phyloP scores from a whole-genome alignment of 495 filamentous ascomycete species.

The Aeminium ludgeri region DNA sequence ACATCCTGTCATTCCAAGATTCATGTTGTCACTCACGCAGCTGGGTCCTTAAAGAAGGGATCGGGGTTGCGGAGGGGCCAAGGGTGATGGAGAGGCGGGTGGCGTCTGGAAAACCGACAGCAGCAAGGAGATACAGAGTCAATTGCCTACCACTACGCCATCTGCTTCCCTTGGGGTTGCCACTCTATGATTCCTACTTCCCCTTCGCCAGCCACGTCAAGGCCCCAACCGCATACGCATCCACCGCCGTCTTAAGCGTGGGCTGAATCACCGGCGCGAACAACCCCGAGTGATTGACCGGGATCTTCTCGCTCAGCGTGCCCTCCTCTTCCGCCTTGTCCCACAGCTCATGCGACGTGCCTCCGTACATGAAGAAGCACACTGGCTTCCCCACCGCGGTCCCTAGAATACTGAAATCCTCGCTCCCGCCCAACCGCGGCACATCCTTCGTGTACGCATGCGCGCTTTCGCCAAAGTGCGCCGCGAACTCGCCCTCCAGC shows the following conservation, averaged over 20 bases:
- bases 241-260: conserved; percentile 37
- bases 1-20: too few species aligned
- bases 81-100: too few species aligned
- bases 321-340: conserved; percentile 33
- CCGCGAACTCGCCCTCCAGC: conserved; percentile 28
- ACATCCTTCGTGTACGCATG: conserved; percentile 14
- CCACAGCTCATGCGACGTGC: conserved; percentile 30
- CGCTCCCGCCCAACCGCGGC: conserved; percentile 25
- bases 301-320: conserved; percentile 24
- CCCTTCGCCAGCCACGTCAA: conserved; percentile 30
- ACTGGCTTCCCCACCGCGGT: conserved; percentile 34
- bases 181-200: too few species aligned
- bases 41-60: too few species aligned
- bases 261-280: conserved; percentile 46
- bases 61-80: too few species aligned
- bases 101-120: too few species aligned
- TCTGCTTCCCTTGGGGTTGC: too few species aligned
- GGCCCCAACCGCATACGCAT: conserved; percentile 38
- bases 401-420: conserved; percentile 42
- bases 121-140: too few species aligned
- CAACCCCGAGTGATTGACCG: conserved; percentile 39
- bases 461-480: conserved; percentile 27
- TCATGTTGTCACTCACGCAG: too few species aligned
- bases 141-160: too few species aligned
- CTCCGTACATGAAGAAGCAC: conserved; percentile 42